phyloP scores from a whole-genome alignment of 2,329 filamentous ascomycete species.

The Colletotrichum australisinense region DNA sequence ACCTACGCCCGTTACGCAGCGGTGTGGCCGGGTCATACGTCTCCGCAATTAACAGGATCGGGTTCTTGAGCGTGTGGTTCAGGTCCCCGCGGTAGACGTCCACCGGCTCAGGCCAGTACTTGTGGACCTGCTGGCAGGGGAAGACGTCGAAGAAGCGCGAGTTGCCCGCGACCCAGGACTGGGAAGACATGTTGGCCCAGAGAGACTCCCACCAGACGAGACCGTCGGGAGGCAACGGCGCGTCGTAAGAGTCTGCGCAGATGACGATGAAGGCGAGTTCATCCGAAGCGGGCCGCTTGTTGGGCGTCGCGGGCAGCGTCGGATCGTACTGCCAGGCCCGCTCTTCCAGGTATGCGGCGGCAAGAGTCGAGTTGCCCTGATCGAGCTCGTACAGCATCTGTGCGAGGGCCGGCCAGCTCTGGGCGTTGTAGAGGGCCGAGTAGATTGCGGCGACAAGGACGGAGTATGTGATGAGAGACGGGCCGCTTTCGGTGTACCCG shows the following conservation, averaged over 20 bases:
- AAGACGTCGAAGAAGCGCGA: conserved; percentile 57
- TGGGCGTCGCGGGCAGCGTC: conserved; percentile 42
- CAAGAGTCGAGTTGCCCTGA: conserved; percentile 56
- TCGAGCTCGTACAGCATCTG: conserved; percentile 57
- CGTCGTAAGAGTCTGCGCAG: conserved; percentile 59
- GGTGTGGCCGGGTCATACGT: conserved; percentile 63
- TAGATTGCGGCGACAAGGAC: conserved; percentile 53
- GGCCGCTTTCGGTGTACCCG: conserved; percentile 53
- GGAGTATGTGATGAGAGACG: conserved; percentile 59
- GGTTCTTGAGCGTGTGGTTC: conserved; percentile 54
- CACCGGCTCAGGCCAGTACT: conserved; percentile 57
- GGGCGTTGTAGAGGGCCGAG: conserved; percentile 54
- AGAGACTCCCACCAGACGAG: conserved; percentile 58
- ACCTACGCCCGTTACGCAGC: conserved; percentile 57
- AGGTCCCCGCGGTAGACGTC: conserved; percentile 60
- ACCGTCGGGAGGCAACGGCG: conserved; percentile 48
- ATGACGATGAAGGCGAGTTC: conserved; percentile 56
- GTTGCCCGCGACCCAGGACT: conserved; percentile 60
- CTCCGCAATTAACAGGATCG: conserved; percentile 60
- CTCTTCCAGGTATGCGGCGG: conserved; percentile 50
- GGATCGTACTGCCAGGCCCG: conserved; percentile 56
- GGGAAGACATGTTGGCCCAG: conserved; percentile 59
- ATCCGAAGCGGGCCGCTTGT: conserved; percentile 45
- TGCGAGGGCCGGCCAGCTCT: conserved; percentile 54
- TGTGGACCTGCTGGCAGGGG: conserved; percentile 57